Percentiles rank a stretch among this genome's conserved stretches.
Evolutionary conservation across 179 eudicot species (phyloP).

Genomic region (Spergularia azorica): DNA sequence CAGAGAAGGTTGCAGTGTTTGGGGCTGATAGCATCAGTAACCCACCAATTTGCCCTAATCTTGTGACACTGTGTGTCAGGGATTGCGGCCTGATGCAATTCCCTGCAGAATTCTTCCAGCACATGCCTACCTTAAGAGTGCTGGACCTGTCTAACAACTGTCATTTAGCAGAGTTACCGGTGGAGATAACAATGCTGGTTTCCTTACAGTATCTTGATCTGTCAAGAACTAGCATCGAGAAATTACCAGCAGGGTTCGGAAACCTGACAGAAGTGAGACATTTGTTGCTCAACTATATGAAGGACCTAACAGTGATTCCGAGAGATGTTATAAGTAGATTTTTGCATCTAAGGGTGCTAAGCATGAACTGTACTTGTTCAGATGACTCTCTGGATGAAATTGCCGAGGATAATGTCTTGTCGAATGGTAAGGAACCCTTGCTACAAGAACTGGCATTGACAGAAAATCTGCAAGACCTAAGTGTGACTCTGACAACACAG

Average conservation of each 20-base stretch:
- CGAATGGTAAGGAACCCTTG: constrained; percentile 9
- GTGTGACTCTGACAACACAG: constrained; percentile 19
- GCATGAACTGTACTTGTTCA: constrained; percentile 23
- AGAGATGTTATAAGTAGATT: constrained; percentile 16
- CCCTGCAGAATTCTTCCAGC: constrained; percentile 14
- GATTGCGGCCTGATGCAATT: neutral
- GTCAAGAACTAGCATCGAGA: constrained; percentile 23
- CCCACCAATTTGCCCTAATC: constrained; percentile 7
- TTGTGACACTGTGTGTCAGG: constrained; percentile 21
- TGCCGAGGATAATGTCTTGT: constrained; percentile 18
- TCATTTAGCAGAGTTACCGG: constrained; percentile 14
- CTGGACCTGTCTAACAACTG: constrained; percentile 29
- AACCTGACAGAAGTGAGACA: constrained; percentile 19
- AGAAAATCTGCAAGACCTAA: constrained; percentile 23
- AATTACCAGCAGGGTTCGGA: constrained; percentile 7
- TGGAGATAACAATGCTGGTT: constrained; percentile 2
- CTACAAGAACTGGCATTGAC: neutral
- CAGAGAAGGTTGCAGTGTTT: constrained; percentile 8
- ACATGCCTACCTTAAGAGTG: constrained; percentile 16
- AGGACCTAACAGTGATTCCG: constrained; percentile 15
- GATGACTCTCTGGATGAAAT: constrained; percentile 15
- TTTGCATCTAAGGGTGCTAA: constrained; percentile 15
- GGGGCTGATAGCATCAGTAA: neutral
- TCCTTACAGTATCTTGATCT: constrained; percentile 26
- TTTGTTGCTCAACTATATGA: constrained; percentile 21